Evolutionary conservation across 768 basidiomycete genomes (phyloP).

Genomic region (Lentinula detonsa): DNA sequence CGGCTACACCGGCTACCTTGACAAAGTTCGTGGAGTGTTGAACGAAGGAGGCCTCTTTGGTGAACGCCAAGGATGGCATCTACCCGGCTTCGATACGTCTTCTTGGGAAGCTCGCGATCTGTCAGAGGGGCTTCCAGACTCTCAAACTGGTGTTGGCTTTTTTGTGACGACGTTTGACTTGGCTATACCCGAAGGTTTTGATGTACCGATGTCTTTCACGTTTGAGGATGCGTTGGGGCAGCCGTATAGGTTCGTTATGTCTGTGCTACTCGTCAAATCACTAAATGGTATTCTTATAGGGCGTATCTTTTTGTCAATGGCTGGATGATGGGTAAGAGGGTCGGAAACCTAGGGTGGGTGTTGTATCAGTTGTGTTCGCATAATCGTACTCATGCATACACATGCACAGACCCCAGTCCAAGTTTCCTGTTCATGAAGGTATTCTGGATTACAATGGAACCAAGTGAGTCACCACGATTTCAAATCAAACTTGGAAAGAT

Average conservation of each 20-base stretch:
- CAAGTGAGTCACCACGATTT: constrained; percentile 29
- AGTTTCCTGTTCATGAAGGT: constrained; percentile 56
- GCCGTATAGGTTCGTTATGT: constrained; percentile 35
- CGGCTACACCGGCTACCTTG: constrained; percentile 36
- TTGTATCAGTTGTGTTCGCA: not conserved
- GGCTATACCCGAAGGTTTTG: constrained; percentile 35
- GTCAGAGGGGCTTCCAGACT: constrained; percentile 50
- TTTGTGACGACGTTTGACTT: constrained; percentile 53
- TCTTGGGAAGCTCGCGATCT: constrained; percentile 49
- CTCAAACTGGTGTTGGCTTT: constrained; percentile 59
- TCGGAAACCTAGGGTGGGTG: constrained; percentile 38
- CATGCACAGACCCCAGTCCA: constrained; percentile 41
- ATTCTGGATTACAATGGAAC: constrained; percentile 48
- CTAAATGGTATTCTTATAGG: constrained; percentile 34
- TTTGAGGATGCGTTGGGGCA: constrained; percentile 37
- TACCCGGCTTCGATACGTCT: constrained; percentile 48
- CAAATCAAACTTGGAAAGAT: not conserved
- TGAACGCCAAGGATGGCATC: constrained; percentile 40
- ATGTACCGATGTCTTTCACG: constrained; percentile 46
- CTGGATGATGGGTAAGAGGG: constrained; percentile 59
- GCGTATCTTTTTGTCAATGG: constrained; percentile 53
- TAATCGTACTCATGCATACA: not conserved
- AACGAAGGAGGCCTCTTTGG: constrained; percentile 45
- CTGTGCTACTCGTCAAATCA: constrained; percentile 41
- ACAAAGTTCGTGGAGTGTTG: constrained; percentile 41